Base-by-base conservation (phyloP, 108 stramenopile genomes). In the Cyclostephanos tholiformis region DNA sequence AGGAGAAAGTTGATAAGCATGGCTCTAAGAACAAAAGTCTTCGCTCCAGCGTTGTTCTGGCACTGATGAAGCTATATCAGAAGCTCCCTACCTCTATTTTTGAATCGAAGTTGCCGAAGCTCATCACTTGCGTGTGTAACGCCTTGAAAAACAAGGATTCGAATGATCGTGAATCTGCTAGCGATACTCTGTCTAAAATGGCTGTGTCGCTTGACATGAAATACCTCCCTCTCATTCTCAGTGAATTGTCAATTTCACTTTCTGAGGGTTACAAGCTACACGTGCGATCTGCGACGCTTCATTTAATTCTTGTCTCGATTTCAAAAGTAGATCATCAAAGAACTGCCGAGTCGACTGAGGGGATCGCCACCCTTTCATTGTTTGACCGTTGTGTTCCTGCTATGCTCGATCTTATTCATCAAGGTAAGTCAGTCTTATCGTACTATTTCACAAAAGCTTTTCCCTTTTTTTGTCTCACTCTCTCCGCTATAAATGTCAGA, bases 221-320 rank as follows among this genome's bases (percentile, higher is more conserved):
- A 63, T 89, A 87, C 74, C 85, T 93, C 39, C 79, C 84, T 43
- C 90, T 96, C 57, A 83, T 97, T 30, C 58, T 96, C 16, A 82
- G 87, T 59, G 93, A 97, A 72, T 65, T 99, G 29, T 82, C 91
- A 2, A 64, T 91, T 22, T 81, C 91, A 8, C 87, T 99, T 46
- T 85, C 74, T 29, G 91, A 95, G 51, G 98, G 98, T 27, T 99
- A 97, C 76, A 90, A 95, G 70, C 89, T 96, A 29, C 92, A 95
- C 71, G 94, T 95, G 13, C 82, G 94, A 69, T 77, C 87, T 38
- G 92, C 96, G 14, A 86, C 93, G 20, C 60, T 94, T 27, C 93
- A 95, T 70, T 84, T 91, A 2, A 88, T 95, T 67, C 71, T 93
- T 25, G 88, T 92, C 23, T 84, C 91, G 30, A 63, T 93, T 62